Conservation (phyloP, 2,329 filamentous ascomycete species). For the Stemphylium beticola region DNA sequence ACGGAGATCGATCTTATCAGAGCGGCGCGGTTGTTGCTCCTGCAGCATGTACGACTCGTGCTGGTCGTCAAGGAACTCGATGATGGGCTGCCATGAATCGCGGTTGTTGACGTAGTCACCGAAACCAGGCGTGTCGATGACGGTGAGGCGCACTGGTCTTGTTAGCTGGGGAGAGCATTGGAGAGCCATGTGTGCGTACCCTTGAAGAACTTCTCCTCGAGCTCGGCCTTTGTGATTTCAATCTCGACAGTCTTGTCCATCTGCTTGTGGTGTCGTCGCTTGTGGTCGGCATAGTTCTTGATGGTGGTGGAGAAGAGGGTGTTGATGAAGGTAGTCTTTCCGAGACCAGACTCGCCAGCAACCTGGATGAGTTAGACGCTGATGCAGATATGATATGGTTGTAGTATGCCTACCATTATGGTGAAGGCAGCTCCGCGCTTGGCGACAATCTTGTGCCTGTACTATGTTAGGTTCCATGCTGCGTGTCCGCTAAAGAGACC, state of each 20-base stretch:
- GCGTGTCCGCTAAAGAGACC: constrained; percentile 28
- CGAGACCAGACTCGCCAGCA: constrained; percentile 95
- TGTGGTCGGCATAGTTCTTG: constrained; percentile 99
- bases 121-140: constrained; percentile 98
- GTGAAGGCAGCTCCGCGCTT: constrained; percentile 96
- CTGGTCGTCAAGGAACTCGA: constrained; percentile 99
- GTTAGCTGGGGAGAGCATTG: constrained; percentile 26
- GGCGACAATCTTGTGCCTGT: constrained; percentile 73
- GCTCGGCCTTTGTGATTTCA: constrained; percentile 98
- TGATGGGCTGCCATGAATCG: constrained; percentile 99
- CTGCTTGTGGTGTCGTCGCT: constrained; percentile 98
- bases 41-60: constrained; percentile 99
- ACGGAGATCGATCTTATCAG: constrained; percentile 98
- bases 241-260: constrained; percentile 99
- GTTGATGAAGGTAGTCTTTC: constrained; percentile 99
- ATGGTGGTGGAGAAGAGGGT: constrained; percentile 99
- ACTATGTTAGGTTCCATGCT: constrained; percentile 40
- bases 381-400: neutral
- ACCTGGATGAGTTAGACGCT: constrained; percentile 65
- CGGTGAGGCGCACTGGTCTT: constrained; percentile 84
- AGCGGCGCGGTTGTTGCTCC: constrained; percentile 97
- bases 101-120: constrained; percentile 99
- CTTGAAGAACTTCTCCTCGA: constrained; percentile 99
- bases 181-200: constrained; percentile 59
- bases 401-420: constrained; percentile 78